These are phyloP conservation scores for Cynara cardunculus DNA, from an alignment of 129 eudicot genomes.

Conservation along the genomic window DNA sequence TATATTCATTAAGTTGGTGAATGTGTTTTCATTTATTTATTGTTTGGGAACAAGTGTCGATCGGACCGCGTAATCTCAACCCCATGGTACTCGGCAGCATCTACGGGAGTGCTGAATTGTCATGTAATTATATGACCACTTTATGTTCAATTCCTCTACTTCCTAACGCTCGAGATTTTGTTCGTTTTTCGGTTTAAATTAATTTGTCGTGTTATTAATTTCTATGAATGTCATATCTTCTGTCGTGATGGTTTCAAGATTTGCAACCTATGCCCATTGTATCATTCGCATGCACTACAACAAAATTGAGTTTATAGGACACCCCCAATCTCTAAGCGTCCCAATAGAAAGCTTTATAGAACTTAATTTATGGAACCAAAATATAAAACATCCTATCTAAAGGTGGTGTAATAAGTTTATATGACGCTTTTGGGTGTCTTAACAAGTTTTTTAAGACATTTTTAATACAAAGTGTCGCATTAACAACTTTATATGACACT, in stretches of 20 bases:
- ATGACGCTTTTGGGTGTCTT: too few species aligned
- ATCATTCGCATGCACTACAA: too few species aligned
- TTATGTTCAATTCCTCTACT: not conserved
- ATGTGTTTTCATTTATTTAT: not conserved
- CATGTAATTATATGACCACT: conserved; percentile 32
- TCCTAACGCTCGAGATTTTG: conserved; percentile 15
- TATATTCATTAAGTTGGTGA: not conserved
- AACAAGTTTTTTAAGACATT: too few species aligned
- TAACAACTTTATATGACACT: too few species aligned
- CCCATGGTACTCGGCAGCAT: conserved; percentile 42
- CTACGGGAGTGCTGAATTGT: conserved; percentile 33
- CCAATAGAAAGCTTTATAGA: too few species aligned
- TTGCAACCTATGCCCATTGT: not conserved
- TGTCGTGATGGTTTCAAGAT: not conserved
- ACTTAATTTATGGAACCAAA: too few species aligned
- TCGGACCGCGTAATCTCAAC: conserved; percentile 36
- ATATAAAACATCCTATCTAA: too few species aligned
- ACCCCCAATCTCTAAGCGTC: too few species aligned
- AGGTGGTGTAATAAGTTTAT: too few species aligned
- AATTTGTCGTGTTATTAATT: not conserved
- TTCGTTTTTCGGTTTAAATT: not conserved
- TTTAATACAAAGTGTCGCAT: too few species aligned
- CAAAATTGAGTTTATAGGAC: too few species aligned
- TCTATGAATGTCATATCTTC: not conserved
- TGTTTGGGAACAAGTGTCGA: conserved; percentile 9